Evolutionary conservation across 306 rosid genomes (phyloP), one percentile per base, ranked within the genome.

Genomic region (Pyrus betulifolia): DNA sequence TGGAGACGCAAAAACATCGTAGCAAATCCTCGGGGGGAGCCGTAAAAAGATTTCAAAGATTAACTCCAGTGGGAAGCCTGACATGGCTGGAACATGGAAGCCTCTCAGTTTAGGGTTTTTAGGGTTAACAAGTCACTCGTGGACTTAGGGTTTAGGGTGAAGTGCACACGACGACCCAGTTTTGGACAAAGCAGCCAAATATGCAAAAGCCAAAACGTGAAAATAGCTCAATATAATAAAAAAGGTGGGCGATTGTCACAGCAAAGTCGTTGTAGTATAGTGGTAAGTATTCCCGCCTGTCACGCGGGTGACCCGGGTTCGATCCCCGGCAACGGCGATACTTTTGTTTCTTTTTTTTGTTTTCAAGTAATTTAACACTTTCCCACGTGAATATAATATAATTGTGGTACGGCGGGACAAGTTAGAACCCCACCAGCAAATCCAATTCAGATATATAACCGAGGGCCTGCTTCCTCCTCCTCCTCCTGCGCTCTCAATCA

Each of bases 281-380:
- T 64, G 69, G 69, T 64, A 64, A 64, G 69, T 64, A 64, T 64
- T 64, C 69, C 69, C 25, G 69, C 69, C 69, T 64, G 69, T 64
- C 69, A 64, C 69, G 0, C 45, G 23, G 69, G 69, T 31, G 69
- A 64, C 45, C 69, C 45, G 69, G 69, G 69, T 64, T 64, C 25
- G 69, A 64, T 64, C 69, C 69, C 69, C 25, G 69, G 69, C 69
- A 31, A 64, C 25, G 45, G 69, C 45, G 69, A 60, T 1, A 1
- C 3, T 5, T 62, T 11, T 4, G 12, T 6, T 55, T 4, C 13
- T 9, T 23, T 59, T 59, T 8, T 13, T 12, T 4, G 17, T 28
- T 30, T 31, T 7, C 31, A 14, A 15, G 21, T 7, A 1, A 4
- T 7, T 62, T 3, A 9, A 12, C 52, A 45, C 18, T 13, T 46